Percentiles rank a stretch among this genome's conserved stretches.
These are phyloP conservation scores for Backusella morwellensis DNA, from an alignment of 192 early-diverging fungal species.

Conservation along the genomic window DNA sequence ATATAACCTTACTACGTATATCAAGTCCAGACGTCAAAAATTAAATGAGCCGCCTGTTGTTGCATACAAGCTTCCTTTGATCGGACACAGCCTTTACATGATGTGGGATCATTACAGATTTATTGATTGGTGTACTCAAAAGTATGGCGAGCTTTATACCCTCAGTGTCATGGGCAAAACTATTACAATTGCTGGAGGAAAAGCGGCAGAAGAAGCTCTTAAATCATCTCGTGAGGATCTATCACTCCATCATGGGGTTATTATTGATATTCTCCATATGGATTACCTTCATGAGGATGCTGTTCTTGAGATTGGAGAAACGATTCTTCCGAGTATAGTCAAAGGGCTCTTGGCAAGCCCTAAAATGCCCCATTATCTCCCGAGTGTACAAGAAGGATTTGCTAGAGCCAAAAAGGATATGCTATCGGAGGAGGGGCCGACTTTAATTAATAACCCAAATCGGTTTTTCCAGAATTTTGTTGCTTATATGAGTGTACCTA, in stretches of 20 bases:
- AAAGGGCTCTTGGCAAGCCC: neutral
- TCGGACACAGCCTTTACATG: constrained; percentile 25
- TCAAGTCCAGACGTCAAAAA: constrained; percentile 1
- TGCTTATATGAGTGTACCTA: constrained; percentile 21
- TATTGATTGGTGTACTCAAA: constrained; percentile 22
- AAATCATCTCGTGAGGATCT: constrained; percentile 10
- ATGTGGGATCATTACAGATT: constrained; percentile 7
- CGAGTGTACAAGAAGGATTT: constrained; percentile 12
- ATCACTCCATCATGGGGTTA: constrained; percentile 18
- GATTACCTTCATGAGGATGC: constrained; percentile 13
- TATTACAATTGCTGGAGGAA: constrained; percentile 12
- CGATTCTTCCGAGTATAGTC: constrained; percentile 11
- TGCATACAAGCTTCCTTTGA: constrained; percentile 10
- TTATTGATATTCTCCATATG: constrained; percentile 11
- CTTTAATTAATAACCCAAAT: neutral
- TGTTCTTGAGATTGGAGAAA: constrained; percentile 17
- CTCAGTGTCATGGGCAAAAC: constrained; percentile 14
- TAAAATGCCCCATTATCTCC: constrained; percentile 7
- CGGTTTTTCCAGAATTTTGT: constrained; percentile 19
- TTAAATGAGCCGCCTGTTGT: constrained; percentile 16
- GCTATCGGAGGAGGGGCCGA: neutral
- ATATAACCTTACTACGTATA: constrained; percentile 10
- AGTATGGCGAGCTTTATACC: constrained; percentile 28
- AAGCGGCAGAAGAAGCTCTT: constrained; percentile 19
- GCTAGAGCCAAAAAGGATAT: neutral